Evolutionary conservation across 2,329 filamentous ascomycete species (phyloP).

Genomic region (Coleophoma eucalyptorum): DNA sequence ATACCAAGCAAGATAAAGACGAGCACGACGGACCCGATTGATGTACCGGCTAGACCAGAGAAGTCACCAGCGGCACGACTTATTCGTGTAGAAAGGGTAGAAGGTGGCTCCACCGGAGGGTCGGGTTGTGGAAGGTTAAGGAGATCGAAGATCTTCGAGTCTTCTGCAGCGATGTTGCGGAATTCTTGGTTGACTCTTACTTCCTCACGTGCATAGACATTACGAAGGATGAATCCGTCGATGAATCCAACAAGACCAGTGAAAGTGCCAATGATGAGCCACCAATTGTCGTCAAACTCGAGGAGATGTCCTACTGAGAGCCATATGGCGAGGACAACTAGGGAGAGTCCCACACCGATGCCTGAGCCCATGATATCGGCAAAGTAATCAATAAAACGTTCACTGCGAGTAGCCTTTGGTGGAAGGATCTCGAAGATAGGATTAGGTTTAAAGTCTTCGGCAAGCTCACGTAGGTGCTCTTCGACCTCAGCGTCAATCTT

Average conservation of each 20-base stretch:
- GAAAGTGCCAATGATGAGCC: constrained; percentile 43
- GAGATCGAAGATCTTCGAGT: constrained; percentile 14
- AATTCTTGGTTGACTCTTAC: constrained; percentile 18
- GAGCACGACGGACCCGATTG: constrained; percentile 13
- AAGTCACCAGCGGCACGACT: constrained; percentile 17
- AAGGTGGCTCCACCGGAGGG: constrained; percentile 2
- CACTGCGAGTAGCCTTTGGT: constrained; percentile 26
- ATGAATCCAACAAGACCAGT: constrained; percentile 40
- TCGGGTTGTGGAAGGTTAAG: constrained; percentile 15
- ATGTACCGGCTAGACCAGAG: constrained; percentile 12
- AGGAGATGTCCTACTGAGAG: constrained; percentile 33
- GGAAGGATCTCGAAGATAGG: constrained; percentile 26
- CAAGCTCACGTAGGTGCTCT: constrained; percentile 28
- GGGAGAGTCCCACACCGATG: constrained; percentile 33
- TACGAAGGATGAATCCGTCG: constrained; percentile 41
- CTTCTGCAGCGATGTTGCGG: constrained; percentile 12
- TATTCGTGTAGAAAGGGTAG: constrained; percentile 15
- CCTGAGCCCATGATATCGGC: constrained; percentile 38
- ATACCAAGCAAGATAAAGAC: constrained; percentile 17
- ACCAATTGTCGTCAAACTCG: constrained; percentile 39
- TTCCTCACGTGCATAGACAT: constrained; percentile 31
- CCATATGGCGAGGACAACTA: constrained; percentile 33
- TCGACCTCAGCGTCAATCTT: constrained; percentile 31
- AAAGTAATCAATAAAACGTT: constrained; percentile 37
- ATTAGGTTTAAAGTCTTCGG: constrained; percentile 29